Evolutionary conservation across 768 basidiomycete genomes (phyloP), one percentile per base, ranked within the genome.

Genomic region (Crucibulum laeve): DNA sequence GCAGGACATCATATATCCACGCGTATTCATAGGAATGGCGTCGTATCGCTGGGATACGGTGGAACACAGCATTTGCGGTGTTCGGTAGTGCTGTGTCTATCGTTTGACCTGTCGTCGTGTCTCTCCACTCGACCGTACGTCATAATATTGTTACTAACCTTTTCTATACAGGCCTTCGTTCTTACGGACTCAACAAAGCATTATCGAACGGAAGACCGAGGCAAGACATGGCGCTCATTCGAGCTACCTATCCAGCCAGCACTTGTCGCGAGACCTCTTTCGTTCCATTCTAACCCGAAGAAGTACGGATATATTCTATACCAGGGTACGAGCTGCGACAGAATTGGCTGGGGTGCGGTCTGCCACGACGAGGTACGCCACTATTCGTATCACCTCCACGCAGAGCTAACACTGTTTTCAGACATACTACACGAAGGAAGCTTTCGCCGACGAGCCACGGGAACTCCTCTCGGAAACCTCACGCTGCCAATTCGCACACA

Each of bases 381-480:
- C 11, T 38, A 33, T 36, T 33, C 42, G 24, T 39, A 5, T 41
- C 5, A 13, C 37, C 35, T 22, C n/a, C 30, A 45, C 49, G 17
- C 14, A 48, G 44, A 37, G 24, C 45, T 33, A 45, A 53, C 23
- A 18, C 5, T 26, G 37, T 32, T 36, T 45, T 26, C 52, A 97
- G 86, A 93, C 94, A 2, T 97, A 78, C 58, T 91, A 91, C 65
- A 96, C 95, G 14, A 83, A 73, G 49, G 81, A 93, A 40, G 86
- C 82, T 0, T 98, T 99, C 67, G 64, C 74, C 18, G 75, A 81
- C 40, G 57, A 70, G 0, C 68, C 84, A 0, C 57, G 76, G 42
- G 58, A 71, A 2, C 76, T 99, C 19, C 70, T 94, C 11, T 54
- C 64, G 1, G 84, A 93, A 50, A 88, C 86, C 0, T 70, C 83